These are phyloP conservation scores for Colletotrichum zoysiae DNA, from an alignment of 2,329 filamentous ascomycete species.

Conservation along the genomic window DNA sequence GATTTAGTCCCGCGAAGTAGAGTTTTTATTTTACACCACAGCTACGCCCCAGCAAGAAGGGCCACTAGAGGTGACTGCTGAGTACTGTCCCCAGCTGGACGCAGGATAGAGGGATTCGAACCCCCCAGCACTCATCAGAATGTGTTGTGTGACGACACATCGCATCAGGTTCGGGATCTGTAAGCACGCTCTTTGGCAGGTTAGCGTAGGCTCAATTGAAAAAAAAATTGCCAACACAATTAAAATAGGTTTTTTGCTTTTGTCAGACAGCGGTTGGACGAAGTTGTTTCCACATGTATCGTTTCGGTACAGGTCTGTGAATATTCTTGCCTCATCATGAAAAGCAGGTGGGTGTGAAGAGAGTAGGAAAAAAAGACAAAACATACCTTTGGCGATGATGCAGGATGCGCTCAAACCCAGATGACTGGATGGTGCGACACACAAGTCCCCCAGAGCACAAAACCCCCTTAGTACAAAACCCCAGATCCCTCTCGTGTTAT, in stretches of 20 bases:
- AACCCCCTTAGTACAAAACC: neutral
- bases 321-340: constrained; percentile 77
- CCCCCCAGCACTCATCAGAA: constrained; percentile 22
- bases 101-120: constrained; percentile 16
- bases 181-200: neutral
- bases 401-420: neutral
- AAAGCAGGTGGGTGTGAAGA: constrained; percentile 54
- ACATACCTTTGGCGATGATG: constrained; percentile 55
- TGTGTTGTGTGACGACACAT: neutral
- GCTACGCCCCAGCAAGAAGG: neutral
- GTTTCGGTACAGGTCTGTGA: constrained; percentile 90
- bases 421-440: neutral
- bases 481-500: neutral
- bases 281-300: constrained; percentile 75
- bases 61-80: constrained; percentile 6
- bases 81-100: constrained; percentile 15
- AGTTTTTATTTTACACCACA: constrained; percentile 3
- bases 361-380: constrained; percentile 16
- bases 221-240: constrained; percentile 17
- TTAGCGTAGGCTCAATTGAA: constrained; percentile 23
- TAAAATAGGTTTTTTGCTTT: constrained; percentile 28
- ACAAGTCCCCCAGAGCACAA: neutral
- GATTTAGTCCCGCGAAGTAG: neutral
- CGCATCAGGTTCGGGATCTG: neutral
- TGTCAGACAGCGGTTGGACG: constrained; percentile 89